Conservation (phyloP, 2,329 filamentous ascomycete species). For the Rutstroemia sp. region DNA sequence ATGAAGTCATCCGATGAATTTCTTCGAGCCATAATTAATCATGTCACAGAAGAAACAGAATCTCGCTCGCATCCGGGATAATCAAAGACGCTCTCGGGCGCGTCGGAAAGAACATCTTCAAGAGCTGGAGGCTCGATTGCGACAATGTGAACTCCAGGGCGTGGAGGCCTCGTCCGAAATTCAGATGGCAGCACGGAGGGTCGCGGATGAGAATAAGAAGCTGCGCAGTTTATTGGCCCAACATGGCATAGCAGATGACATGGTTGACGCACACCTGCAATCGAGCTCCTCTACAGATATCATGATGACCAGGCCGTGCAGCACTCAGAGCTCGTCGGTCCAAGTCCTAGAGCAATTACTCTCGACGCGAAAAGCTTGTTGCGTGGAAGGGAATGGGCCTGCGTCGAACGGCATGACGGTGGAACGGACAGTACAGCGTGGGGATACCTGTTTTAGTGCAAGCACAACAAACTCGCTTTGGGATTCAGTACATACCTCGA, state of each 20-base stretch:
- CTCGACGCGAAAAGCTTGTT: constrained; percentile 18
- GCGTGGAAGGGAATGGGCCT: constrained; percentile 12
- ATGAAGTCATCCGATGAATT: not conserved
- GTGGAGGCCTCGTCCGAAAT: constrained; percentile 65
- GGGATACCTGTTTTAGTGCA: constrained; percentile 20
- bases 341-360: constrained; percentile 25
- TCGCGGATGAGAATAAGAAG: constrained; percentile 62
- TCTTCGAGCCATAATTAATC: not conserved
- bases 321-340: constrained; percentile 14
- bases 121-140: constrained; percentile 58
- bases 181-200: constrained; percentile 59
- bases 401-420: not conserved
- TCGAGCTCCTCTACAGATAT: constrained; percentile 8
- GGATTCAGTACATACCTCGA: constrained; percentile 15
- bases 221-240: constrained; percentile 52
- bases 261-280: constrained; percentile 35
- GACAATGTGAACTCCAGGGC: constrained; percentile 56
- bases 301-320: constrained; percentile 9
- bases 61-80: constrained; percentile 61
- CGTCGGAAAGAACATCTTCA: constrained; percentile 66
- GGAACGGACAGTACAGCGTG: constrained; percentile 9
- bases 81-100: constrained; percentile 69
- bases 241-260: constrained; percentile 49
- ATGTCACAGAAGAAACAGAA: constrained; percentile 27
- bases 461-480: constrained; percentile 21